A percentile compares a stretch with the other conserved stretches of the same genome.
Conservation (phyloP, 306 rosid genomes). For the Cercis canadensis region DNA sequence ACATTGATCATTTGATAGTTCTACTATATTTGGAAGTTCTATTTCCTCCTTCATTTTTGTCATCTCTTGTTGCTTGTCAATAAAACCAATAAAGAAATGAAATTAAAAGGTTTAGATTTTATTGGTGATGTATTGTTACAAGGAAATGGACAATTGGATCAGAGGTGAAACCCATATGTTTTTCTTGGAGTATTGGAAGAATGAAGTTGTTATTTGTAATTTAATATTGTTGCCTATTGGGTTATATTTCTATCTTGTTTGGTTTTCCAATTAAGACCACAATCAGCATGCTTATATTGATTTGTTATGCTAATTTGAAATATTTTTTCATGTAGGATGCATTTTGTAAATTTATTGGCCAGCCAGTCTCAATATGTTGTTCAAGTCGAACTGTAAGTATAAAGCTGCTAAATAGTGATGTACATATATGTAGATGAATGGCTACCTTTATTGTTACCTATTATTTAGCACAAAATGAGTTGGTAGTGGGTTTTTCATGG, state of each 20-base stretch:
- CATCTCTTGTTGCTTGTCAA: too few relatives aligned
- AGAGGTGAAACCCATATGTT: too few relatives aligned
- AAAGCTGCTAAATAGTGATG: neutral
- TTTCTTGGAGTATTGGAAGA: too few relatives aligned
- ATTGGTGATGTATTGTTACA: too few relatives aligned
- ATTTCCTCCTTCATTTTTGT: too few relatives aligned
- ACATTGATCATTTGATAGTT: too few relatives aligned
- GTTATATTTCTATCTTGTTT: neutral
- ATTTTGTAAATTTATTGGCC: slow-evolving; percentile 81
- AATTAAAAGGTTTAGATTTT: too few relatives aligned
- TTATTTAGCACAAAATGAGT: neutral
- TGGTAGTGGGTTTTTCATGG: neutral
- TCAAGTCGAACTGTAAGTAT: slow-evolving; percentile 93
- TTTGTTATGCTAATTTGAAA: slow-evolving; percentile 14
- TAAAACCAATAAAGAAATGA: too few relatives aligned
- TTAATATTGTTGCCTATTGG: too few relatives aligned
- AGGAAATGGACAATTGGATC: too few relatives aligned
- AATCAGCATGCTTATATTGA: neutral
- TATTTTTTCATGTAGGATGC: slow-evolving; percentile 63
- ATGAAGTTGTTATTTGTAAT: too few relatives aligned
- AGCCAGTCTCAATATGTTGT: slow-evolving; percentile 70
- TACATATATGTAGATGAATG: neutral
- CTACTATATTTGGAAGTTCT: too few relatives aligned
- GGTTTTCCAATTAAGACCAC: neutral
- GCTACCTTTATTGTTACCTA: neutral